Percentiles rank a stretch among this genome's conserved stretches.
phyloP scores from a whole-genome alignment of 805 yeast species.

The Cyberlindnera maritima region DNA sequence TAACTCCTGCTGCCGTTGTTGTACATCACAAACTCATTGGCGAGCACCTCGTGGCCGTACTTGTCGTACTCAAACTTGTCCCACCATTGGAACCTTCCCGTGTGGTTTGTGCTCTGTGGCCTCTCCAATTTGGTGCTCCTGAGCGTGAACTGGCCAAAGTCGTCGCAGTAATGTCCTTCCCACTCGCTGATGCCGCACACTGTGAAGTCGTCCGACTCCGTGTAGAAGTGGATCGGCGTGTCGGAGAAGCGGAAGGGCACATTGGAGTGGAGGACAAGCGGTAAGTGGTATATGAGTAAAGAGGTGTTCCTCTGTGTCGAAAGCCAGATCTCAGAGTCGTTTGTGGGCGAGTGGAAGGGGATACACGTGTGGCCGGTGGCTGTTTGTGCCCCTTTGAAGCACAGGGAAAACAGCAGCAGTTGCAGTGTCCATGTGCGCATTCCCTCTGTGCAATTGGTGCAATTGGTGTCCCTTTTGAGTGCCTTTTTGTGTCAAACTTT shows the following conservation, averaged over 20 bases:
- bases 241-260: constrained; percentile 8
- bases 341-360: constrained; percentile 1
- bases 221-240: constrained; percentile 12
- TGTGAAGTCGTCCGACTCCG: constrained; percentile 10
- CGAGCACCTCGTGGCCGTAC: constrained; percentile 4
- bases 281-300: constrained; percentile 10
- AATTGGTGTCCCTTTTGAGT: no score
- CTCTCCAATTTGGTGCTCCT: constrained; percentile 6
- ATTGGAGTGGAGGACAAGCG: constrained; percentile 7
- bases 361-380: constrained; percentile 5
- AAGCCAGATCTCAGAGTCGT: constrained; percentile 5
- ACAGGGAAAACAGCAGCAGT: not conserved
- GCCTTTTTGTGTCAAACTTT: no score
- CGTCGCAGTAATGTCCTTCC: constrained; percentile 11
- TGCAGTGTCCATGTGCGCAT: not conserved
- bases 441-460: no score
- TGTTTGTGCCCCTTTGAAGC: no score
- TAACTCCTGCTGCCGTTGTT: not conserved
- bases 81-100: constrained; percentile 11
- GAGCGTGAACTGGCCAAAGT: constrained; percentile 11
- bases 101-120: not conserved
- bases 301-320: constrained; percentile 10
- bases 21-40: constrained; percentile 13
- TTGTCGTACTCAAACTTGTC: constrained; percentile 11
- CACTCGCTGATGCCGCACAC: constrained; percentile 14